Conservation (phyloP, 148 eudicot species). For the Hydrangea macrophylla region DNA sequence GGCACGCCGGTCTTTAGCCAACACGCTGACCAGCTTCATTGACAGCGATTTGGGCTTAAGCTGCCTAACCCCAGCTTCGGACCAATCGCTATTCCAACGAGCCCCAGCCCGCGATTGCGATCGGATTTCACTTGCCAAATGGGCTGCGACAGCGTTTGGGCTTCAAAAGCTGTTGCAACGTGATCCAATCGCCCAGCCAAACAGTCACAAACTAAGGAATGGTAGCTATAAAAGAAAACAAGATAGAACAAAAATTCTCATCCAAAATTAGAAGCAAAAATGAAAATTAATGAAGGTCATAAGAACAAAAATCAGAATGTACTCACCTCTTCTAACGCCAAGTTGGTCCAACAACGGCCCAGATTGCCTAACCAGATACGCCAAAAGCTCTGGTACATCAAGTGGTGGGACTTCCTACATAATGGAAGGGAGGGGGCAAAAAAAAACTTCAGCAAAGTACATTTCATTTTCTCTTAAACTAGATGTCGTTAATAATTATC, state of each 20-base stretch:
- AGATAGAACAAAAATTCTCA: not conserved
- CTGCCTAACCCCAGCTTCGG: no score
- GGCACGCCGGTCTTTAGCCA: no score
- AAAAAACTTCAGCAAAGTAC: conserved; percentile 6
- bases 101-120: no score
- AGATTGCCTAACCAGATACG: conserved; percentile 82
- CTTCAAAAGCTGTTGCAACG: no score
- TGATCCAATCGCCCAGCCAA: no score
- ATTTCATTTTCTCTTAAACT: not conserved
- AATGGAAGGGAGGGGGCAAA: not conserved
- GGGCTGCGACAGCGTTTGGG: no score
- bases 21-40: no score
- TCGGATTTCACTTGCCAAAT: no score
- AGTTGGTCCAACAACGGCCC: conserved; percentile 93
- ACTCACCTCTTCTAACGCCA: conserved; percentile 76
- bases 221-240: not conserved
- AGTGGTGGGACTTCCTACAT: conserved; percentile 86
- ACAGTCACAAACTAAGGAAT: no score
- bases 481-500: not conserved
- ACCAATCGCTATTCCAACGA: no score
- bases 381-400: conserved; percentile 85
- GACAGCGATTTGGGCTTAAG: no score
- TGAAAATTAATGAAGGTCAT: not conserved
- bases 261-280: not conserved
- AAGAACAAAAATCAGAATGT: not conserved